Percentiles rank a stretch among this genome's conserved stretches.
phyloP scores from a whole-genome alignment of 164 flowering plant genomes.

The Tinospora cordifolia region DNA sequence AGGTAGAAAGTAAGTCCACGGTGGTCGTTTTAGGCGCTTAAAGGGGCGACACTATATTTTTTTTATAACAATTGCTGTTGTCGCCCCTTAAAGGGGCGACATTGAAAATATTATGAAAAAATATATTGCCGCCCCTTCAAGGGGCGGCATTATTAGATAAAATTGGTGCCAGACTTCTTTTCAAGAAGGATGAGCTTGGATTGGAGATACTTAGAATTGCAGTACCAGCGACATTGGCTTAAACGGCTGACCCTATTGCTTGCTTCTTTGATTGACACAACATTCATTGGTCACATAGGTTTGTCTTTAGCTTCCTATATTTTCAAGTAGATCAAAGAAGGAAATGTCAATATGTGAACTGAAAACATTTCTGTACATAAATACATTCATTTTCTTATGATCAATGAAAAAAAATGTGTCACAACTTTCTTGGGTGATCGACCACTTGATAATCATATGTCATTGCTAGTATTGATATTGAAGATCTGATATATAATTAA shows the following conservation, averaged over 20 bases:
- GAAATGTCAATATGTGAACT: neutral
- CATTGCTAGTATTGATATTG: neutral
- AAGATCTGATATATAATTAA: neutral
- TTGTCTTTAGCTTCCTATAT: neutral
- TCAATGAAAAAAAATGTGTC: too few relatives aligned
- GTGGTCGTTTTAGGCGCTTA: too few relatives aligned
- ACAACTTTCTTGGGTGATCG: too few relatives aligned
- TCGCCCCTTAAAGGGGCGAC: too few relatives aligned
- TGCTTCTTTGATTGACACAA: slow-evolving; percentile 80
- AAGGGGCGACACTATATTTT: too few relatives aligned
- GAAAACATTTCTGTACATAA: neutral
- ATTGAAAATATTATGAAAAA: too few relatives aligned
- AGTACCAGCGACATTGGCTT: slow-evolving; percentile 76
- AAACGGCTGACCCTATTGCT: slow-evolving; percentile 87
- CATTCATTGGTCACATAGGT: slow-evolving; percentile 85
- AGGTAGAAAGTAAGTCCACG: too few relatives aligned
- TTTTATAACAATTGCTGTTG: too few relatives aligned
- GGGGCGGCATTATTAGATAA: too few relatives aligned
- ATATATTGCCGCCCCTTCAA: too few relatives aligned
- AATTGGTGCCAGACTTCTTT: slow-evolving; percentile 32
- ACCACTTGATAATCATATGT: too few relatives aligned
- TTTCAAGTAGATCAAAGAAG: neutral
- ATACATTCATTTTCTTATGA: neutral
- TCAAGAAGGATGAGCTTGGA: slow-evolving; percentile 62
- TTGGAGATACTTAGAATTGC: slow-evolving; percentile 63